Evolutionary conservation across 306 rosid species (phyloP), one percentile per base, ranked within the genome.

Genomic region (Acacia melanoxylon): DNA sequence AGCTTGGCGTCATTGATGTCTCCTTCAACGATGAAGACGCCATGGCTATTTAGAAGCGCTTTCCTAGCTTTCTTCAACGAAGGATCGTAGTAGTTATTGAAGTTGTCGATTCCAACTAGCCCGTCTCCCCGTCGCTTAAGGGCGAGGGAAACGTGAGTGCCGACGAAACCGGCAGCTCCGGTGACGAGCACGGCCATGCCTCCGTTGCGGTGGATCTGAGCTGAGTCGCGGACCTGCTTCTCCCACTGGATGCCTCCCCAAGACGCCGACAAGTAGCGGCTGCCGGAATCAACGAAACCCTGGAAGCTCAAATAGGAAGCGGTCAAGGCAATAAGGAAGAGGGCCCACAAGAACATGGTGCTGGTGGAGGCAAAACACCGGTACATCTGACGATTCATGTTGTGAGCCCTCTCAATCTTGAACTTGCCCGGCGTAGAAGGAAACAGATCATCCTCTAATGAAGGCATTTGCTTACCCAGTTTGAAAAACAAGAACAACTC

Each of bases 241-340:
- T 90, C 92, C 94, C 94, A 90, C 73, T 88, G 89, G 82, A 87
- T 77, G 3, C 92, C 94, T 4, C 94, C 94, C 92, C 94, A 90
- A 0, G 92, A 90, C 20, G 89, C 86, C 6, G 90, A 29, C 68
- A 88, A 76, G 65, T 86, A 87, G n/a, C 86, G 85, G 84, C 89
- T 85, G 35, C 89, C 88, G 46, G 90, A 80, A 75, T 89, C 84
- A 17, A 90, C 88, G 66, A 90, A 88, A 77, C 89, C 82, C 74
- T 90, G 92, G 79, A 90, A 86, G 65, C 89, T 88, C 77, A 87
- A 54, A 78, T 90, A 88, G 33, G 94, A 70, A 87, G 87, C 89
- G 10, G 92, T 90, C 9, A 90, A 46, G 61, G 90, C 94, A 22
- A 90, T 78, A 13, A 90, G 42, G 80, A 90, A 90, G 10, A 90